A percentile compares a stretch with the other conserved stretches of the same genome.
phyloP scores from a whole-genome alignment of 1,284 basidiomycete genomes.

The Chalciporus piperatoides region DNA sequence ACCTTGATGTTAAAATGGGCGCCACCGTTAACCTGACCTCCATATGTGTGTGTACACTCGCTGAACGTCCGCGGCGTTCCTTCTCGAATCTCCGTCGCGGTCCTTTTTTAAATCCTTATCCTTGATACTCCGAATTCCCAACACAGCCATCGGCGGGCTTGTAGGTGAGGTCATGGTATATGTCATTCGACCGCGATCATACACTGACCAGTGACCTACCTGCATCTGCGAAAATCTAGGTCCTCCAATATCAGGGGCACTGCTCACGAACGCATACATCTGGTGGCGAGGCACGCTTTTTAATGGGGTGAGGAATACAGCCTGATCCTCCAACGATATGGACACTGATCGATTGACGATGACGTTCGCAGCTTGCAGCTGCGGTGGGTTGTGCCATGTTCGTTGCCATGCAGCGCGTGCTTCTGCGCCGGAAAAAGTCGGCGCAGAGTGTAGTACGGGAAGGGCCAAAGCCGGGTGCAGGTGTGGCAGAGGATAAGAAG shows the following conservation, averaged over 20 bases:
- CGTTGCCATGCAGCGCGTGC: constrained; percentile 26
- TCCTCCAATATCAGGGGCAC: constrained; percentile 30
- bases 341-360: too few species aligned
- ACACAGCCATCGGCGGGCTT: constrained; percentile 28
- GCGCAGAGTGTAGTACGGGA: not conserved
- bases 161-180: constrained; percentile 18
- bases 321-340: not conserved
- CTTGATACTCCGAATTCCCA: not conserved
- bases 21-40: not conserved
- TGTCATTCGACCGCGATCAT: not conserved
- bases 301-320: constrained; percentile 24
- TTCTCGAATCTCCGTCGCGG: not conserved
- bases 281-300: constrained; percentile 34
- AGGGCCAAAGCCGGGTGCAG: not conserved
- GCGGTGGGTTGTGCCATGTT: constrained; percentile 30
- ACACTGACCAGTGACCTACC: not conserved
- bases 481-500: not conserved
- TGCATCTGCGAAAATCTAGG: constrained; percentile 15
- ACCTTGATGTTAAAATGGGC: not conserved
- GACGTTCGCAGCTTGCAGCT: constrained; percentile 15
- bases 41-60: not conserved
- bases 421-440: constrained; percentile 13
- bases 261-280: constrained; percentile 26
- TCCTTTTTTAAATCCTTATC: too few species aligned
- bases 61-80: not conserved